Conservation (phyloP, 495 filamentous ascomycete species). For the Astrothelium macrocarpum region DNA sequence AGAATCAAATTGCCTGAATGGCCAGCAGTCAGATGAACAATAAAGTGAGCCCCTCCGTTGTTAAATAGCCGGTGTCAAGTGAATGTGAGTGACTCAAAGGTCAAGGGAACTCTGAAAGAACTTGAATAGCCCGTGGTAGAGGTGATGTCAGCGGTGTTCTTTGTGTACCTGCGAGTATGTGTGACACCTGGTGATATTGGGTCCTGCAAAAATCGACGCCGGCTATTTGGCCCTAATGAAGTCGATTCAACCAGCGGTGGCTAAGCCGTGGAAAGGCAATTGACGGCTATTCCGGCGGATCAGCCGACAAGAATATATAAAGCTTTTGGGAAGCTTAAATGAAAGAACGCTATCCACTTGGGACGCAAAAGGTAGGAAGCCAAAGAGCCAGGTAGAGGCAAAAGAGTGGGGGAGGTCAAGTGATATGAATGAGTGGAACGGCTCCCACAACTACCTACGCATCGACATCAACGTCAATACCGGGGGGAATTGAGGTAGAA, state of each 20-base stretch:
- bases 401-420: background rate
- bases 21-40: background rate
- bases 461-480: background rate
- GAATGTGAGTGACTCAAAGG: background rate
- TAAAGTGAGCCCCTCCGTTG: background rate
- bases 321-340: background rate
- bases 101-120: background rate
- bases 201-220: background rate
- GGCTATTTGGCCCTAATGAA: background rate
- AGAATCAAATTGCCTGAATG: background rate
- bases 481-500: slow-evolving; percentile 5
- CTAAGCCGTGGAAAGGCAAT: background rate
- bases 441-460: background rate
- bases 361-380: background rate
- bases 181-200: background rate
- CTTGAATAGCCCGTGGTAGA: background rate
- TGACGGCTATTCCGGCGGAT: background rate
- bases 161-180: background rate
- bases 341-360: slow-evolving; percentile 5
- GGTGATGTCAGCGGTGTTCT: background rate
- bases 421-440: background rate
- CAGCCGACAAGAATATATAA: background rate
- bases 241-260: background rate
- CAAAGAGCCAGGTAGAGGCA: background rate
- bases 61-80: background rate